Evolutionary conservation across 768 basidiomycete genomes (phyloP).

Genomic region (Russula emetica): DNA sequence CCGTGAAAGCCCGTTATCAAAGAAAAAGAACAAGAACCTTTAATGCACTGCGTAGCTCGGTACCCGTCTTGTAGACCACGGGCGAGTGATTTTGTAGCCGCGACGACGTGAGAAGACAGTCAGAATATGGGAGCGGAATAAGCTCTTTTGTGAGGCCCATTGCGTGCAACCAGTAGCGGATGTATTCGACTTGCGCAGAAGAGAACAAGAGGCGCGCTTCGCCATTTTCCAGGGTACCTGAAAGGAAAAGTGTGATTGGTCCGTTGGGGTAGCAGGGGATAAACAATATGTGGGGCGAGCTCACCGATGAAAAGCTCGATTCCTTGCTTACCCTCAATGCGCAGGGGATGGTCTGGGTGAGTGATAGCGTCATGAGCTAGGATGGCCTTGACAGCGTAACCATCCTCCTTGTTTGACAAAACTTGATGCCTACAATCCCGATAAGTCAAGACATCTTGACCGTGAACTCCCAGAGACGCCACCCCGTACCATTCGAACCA

Average conservation of each 20-base stretch:
- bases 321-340: slow-evolving; percentile 57
- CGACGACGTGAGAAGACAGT: slow-evolving; percentile 62
- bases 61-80: slow-evolving; percentile 50
- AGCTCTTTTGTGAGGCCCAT: slow-evolving; percentile 59
- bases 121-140: slow-evolving; percentile 72
- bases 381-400: slow-evolving; percentile 60
- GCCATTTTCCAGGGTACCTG: slow-evolving; percentile 65
- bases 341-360: slow-evolving; percentile 68
- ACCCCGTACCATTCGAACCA: slow-evolving; percentile 68
- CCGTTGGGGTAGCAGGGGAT: background rate
- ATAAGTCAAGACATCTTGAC: slow-evolving; percentile 8
- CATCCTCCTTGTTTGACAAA: slow-evolving; percentile 56
- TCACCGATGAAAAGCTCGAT: slow-evolving; percentile 67
- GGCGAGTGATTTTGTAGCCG: slow-evolving; percentile 57
- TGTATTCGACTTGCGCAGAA: slow-evolving; percentile 79
- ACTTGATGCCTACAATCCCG: slow-evolving; percentile 47
- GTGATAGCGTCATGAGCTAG: slow-evolving; percentile 67
- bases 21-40: slow-evolving; percentile 43
- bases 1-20: slow-evolving; percentile 9
- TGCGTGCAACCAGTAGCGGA: slow-evolving; percentile 78
- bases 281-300: slow-evolving; percentile 10
- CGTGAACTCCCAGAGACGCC: background rate
- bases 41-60: slow-evolving; percentile 51
- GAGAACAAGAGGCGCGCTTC: slow-evolving; percentile 79
- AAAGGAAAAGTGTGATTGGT: background rate